Percentiles rank a stretch among this genome's conserved stretches.
These are phyloP conservation scores for Corrigiola litoralis DNA, from an alignment of 179 eudicot species.

Conservation along the genomic window DNA sequence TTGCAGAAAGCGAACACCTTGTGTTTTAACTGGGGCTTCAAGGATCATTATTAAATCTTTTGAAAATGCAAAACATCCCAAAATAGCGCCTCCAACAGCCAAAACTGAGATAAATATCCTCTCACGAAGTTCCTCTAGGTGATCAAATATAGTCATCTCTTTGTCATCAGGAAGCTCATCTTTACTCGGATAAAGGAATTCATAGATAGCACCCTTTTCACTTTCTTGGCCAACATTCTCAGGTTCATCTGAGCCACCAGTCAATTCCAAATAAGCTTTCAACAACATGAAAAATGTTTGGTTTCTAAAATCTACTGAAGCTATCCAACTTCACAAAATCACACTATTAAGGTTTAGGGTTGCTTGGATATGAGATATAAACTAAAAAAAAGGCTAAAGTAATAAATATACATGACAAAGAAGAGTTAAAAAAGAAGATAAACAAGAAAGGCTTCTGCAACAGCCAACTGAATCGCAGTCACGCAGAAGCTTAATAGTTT, in stretches of 20 bases:
- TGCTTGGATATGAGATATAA: background rate
- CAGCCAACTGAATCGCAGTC: background rate
- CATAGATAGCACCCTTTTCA: slow-evolving; percentile 51
- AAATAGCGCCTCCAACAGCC: slow-evolving; percentile 88
- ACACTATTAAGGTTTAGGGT: background rate
- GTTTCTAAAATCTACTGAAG: no score
- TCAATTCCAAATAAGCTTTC: slow-evolving; percentile 27
- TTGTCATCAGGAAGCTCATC: slow-evolving; percentile 95
- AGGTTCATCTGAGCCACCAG: slow-evolving; percentile 34
- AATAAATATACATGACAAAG: no score
- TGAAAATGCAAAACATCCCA: slow-evolving; percentile 90
- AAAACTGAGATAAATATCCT: slow-evolving; percentile 81
- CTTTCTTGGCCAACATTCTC: slow-evolving; percentile 32
- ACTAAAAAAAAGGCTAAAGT: background rate
- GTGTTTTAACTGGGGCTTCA: slow-evolving; percentile 81
- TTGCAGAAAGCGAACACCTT: slow-evolving; percentile 94
- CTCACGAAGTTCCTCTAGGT: slow-evolving; percentile 85
- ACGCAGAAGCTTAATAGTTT: background rate
- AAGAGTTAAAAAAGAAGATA: background rate
- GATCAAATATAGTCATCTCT: slow-evolving; percentile 95
- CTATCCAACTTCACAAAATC: no score
- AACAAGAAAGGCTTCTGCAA: background rate
- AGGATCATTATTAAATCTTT: slow-evolving; percentile 81
- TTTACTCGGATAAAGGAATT: slow-evolving; percentile 83
- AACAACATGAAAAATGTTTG: background rate